phyloP scores from a whole-genome alignment of 768 basidiomycete species.

The Cystobasidium ongulense region DNA sequence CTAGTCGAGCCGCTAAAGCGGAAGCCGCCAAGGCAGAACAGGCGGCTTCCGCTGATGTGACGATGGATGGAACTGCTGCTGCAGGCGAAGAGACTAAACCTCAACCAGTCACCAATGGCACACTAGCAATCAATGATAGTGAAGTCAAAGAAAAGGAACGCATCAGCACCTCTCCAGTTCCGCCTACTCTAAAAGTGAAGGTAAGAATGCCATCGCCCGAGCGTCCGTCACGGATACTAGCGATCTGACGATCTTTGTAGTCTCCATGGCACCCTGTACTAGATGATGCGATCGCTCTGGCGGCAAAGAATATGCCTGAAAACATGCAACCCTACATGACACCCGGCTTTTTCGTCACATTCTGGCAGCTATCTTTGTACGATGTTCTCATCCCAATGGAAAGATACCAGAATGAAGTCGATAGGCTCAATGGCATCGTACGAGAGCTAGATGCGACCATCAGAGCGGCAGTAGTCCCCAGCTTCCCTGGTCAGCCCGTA shows the following conservation, averaged over 20 bases:
- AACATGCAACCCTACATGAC: constrained; percentile 40
- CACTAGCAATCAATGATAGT: neutral
- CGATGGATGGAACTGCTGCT: neutral
- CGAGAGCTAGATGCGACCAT: constrained; percentile 12
- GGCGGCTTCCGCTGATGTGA: neutral
- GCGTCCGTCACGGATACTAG: too few relatives aligned
- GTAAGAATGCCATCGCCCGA: too few relatives aligned
- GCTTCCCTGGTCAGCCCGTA: constrained; percentile 12
- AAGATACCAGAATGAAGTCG: constrained; percentile 71
- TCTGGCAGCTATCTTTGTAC: constrained; percentile 91
- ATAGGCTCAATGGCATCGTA: constrained; percentile 43
- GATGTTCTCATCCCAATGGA: constrained; percentile 70
- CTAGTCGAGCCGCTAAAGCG: constrained; percentile 4
- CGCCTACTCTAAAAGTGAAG: too few relatives aligned
- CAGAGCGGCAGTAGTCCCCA: neutral
- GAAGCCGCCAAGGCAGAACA: constrained; percentile 14
- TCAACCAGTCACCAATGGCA: neutral
- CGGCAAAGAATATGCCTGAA: constrained; percentile 62
- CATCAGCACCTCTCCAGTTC: too few relatives aligned
- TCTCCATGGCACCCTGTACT: constrained; percentile 49
- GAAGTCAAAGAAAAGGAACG: too few relatives aligned
- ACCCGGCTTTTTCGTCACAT: constrained; percentile 84
- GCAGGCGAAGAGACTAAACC: neutral
- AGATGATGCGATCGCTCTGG: constrained; percentile 69
- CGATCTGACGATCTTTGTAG: neutral